Evolutionary conservation across 495 filamentous ascomycete species (phyloP), one percentile per base, ranked within the genome.

Genomic region (Neurospora terricola): DNA sequence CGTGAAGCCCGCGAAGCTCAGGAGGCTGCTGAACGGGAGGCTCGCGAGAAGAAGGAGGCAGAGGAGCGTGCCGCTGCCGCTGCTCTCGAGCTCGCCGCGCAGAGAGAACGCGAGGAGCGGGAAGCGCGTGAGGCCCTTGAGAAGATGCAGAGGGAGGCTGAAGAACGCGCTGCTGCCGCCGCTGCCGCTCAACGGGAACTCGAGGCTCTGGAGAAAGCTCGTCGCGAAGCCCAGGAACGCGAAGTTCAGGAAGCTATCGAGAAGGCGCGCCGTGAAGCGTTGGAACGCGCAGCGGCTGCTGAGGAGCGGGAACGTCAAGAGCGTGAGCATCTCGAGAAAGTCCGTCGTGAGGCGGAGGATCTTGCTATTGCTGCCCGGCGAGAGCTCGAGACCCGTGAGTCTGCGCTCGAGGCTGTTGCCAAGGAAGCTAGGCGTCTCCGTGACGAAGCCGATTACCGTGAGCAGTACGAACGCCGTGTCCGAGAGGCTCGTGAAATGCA

Each of bases 401-500:
- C 54, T 36, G 54, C 54, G 14, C 5, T 66, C 5, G 54, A 66
- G 54, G 54, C 54, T 7, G 54, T 66, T 1, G 70, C 54, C 59
- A 38, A 73, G 68, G 75, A 78, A 21, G 75, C 75, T 30, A 71
- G 75, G 37, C 77, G 76, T 5, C 70, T 75, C 21, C 78, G 73
- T 38, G 79, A 77, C 72, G 77, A 77, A 30, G 75, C 78, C 39
- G 77, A 77, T 42, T 70, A 62, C 21, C 75, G 72, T 27, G 80
- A 78, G 42, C 72, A 74, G 62, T 78, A 79, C 11, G 77, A 77
- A 66, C 73, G 77, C 14, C 75, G 72, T 18, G 72, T 76, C 38
- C 76, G 75, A 42, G 76, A 80, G 39, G 79, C 81, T 66, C 77
- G 77, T 42, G 73, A 77, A 27, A 39, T 72, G 14, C 54, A 70